These are phyloP conservation scores for Lecanicillium sp. DNA, from an alignment of 2,329 filamentous ascomycete genomes.

Conservation along the genomic window DNA sequence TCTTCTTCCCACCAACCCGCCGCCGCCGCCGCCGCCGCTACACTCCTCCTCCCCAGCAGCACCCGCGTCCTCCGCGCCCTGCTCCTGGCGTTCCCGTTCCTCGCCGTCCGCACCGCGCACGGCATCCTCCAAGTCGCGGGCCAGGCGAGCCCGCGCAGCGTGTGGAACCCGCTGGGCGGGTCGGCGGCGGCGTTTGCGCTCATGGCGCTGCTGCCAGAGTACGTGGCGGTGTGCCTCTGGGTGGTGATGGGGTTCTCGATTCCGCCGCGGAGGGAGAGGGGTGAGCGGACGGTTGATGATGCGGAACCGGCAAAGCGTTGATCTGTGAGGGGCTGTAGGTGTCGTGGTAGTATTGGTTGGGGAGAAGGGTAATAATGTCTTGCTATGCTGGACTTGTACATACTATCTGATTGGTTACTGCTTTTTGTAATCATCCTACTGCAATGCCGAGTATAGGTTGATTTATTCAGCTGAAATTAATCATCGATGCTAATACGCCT, in stretches of 20 bases:
- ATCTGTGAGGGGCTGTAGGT: no score
- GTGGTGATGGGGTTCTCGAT: slow-evolving; percentile 13
- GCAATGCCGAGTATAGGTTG: no score
- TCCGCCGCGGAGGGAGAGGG: slow-evolving; percentile 7
- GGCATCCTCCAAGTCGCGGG: slow-evolving; percentile 19
- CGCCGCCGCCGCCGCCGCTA: no score
- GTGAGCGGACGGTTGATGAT: not conserved
- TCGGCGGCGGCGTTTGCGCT: slow-evolving; percentile 16
- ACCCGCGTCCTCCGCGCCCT: slow-evolving; percentile 16
- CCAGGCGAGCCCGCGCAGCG: slow-evolving; percentile 1
- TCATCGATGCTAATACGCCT: no score
- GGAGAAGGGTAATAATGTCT: no score
- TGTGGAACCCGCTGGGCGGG: slow-evolving; percentile 19
- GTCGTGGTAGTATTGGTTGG: no score
- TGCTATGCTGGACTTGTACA: no score
- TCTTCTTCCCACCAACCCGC: no score
- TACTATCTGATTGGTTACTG: no score
- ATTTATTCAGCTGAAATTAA: no score
- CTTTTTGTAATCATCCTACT: no score
- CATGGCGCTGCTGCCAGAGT: slow-evolving; percentile 18
- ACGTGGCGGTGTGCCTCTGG: slow-evolving; percentile 14
- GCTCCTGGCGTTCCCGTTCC: slow-evolving; percentile 19
- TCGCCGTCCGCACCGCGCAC: slow-evolving; percentile 19
- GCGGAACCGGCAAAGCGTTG: not conserved
- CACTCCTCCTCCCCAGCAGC: slow-evolving; percentile 16